Conservation (phyloP, 495 filamentous ascomycete species). For the Mytilinidion resinicola region DNA sequence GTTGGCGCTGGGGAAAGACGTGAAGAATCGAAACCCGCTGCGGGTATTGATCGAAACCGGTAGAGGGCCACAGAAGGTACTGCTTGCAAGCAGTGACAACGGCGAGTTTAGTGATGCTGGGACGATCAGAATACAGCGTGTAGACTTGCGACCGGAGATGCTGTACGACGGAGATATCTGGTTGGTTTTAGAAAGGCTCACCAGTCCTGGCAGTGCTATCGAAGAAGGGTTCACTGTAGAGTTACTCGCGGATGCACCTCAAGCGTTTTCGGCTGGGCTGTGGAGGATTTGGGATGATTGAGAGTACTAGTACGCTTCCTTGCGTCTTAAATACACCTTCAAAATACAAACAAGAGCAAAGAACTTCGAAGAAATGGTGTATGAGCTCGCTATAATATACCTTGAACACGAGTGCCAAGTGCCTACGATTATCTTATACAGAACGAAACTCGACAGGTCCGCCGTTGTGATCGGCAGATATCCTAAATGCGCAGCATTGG, state of each 20-base stretch:
- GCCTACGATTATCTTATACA: not conserved
- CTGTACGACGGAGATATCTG: slow-evolving; percentile 52
- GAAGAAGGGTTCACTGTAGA: slow-evolving; percentile 36
- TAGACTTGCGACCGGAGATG: slow-evolving; percentile 59
- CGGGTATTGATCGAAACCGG: slow-evolving; percentile 62
- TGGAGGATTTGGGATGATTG: slow-evolving; percentile 35
- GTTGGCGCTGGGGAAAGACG: slow-evolving; percentile 30
- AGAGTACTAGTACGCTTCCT: slow-evolving; percentile 12
- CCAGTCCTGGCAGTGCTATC: slow-evolving; percentile 14
- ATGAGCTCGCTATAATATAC: slow-evolving; percentile 6
- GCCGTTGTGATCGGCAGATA: no score
- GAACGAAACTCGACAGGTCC: not conserved
- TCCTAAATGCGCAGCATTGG: no score
- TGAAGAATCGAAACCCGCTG: slow-evolving; percentile 49
- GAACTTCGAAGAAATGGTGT: slow-evolving; percentile 15
- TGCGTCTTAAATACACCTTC: slow-evolving; percentile 13
- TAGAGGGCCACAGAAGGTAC: slow-evolving; percentile 57
- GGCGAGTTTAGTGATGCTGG: slow-evolving; percentile 65
- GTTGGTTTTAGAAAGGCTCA: slow-evolving; percentile 67
- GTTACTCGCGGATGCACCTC: slow-evolving; percentile 28
- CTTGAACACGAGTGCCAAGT: slow-evolving; percentile 3
- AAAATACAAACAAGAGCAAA: slow-evolving; percentile 20
- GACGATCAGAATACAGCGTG: slow-evolving; percentile 59
- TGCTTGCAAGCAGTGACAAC: slow-evolving; percentile 48
- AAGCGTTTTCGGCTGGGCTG: slow-evolving; percentile 27